Conservation (phyloP, 768 basidiomycete species). For the Boletus rubescentipes region DNA sequence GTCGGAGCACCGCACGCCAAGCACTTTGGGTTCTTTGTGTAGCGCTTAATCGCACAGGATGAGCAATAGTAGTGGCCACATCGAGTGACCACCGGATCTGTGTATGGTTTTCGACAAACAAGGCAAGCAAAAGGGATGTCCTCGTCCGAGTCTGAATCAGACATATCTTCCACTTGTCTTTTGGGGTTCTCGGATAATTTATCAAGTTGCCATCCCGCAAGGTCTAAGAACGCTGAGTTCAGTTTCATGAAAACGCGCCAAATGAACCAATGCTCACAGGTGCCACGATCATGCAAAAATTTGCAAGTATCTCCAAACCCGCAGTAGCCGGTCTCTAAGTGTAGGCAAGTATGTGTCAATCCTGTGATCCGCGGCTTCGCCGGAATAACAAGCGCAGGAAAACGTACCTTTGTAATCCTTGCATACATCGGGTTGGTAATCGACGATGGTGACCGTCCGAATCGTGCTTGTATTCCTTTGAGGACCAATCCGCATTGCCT, state of each 20-base stretch:
- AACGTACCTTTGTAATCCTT: slow-evolving; percentile 97
- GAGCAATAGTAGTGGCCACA: slow-evolving; percentile 98
- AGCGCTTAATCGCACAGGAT: slow-evolving; percentile 93
- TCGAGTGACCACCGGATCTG: slow-evolving; percentile 91
- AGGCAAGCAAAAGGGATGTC: slow-evolving; percentile 98
- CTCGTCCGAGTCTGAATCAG: slow-evolving; percentile 72
- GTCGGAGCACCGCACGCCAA: slow-evolving; percentile 92
- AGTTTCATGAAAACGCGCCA: slow-evolving; percentile 3
- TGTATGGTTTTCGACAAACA: slow-evolving; percentile 92
- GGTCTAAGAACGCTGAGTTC: slow-evolving; percentile 49
- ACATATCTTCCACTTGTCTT: slow-evolving; percentile 54
- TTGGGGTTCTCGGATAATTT: slow-evolving; percentile 80
- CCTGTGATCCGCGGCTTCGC: slow-evolving; percentile 13
- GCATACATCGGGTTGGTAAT: slow-evolving; percentile 99
- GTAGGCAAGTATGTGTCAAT: slow-evolving; percentile 7
- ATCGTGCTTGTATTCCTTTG: slow-evolving; percentile 79
- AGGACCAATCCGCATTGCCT: slow-evolving; percentile 83
- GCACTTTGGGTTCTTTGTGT: slow-evolving; percentile 92
- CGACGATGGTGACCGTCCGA: slow-evolving; percentile 89
- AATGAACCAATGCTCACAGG: slow-evolving; percentile 51
- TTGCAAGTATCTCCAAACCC: slow-evolving; percentile 99
- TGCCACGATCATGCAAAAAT: slow-evolving; percentile 97
- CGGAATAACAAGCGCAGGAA: background rate
- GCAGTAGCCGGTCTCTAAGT: slow-evolving; percentile 93
- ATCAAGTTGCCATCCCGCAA: slow-evolving; percentile 99